Evolutionary conservation across 2,329 filamentous ascomycete genomes (phyloP).

Genomic region (Verticillium dahliae): DNA sequence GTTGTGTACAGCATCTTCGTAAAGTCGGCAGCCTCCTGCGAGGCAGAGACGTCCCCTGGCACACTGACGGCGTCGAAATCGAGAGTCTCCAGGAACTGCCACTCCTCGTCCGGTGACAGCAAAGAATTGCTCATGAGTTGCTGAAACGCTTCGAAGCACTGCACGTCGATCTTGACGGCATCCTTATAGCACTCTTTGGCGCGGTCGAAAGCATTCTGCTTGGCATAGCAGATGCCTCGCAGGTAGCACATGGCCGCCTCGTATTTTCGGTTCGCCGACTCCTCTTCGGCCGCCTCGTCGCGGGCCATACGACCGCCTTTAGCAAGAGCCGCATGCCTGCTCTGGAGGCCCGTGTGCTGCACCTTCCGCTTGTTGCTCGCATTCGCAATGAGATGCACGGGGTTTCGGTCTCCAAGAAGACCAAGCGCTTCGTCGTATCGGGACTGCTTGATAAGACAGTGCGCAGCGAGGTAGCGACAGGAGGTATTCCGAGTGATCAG

Average conservation of each 20-base stretch:
- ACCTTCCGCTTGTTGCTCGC: constrained; percentile 61
- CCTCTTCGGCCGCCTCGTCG: constrained; percentile 48
- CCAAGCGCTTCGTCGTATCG: constrained; percentile 83
- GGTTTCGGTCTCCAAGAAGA: constrained; percentile 86
- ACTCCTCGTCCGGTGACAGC: constrained; percentile 83
- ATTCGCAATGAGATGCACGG: constrained; percentile 69
- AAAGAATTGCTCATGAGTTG: constrained; percentile 96
- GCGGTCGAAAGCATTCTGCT: constrained; percentile 93
- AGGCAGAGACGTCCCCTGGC: constrained; percentile 55
- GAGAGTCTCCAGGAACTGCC: constrained; percentile 79
- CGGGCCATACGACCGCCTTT: constrained; percentile 14
- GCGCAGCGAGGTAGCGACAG: constrained; percentile 86
- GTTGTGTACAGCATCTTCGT: constrained; percentile 96
- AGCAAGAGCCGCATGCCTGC: constrained; percentile 25
- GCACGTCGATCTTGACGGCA: constrained; percentile 91
- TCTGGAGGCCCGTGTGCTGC: constrained; percentile 48
- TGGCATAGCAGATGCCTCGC: constrained; percentile 87
- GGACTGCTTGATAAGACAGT: constrained; percentile 89
- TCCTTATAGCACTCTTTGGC: constrained; percentile 99
- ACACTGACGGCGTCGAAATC: constrained; percentile 81
- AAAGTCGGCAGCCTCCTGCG: constrained; percentile 87
- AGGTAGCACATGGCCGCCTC: constrained; percentile 98
- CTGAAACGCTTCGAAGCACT: constrained; percentile 97
- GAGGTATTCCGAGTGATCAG: constrained; percentile 75
- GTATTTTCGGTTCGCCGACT: constrained; percentile 70